A percentile compares a stretch with the other conserved stretches of the same genome.
phyloP scores from a whole-genome alignment of 352 stramenopile genomes.

The Phytophthora colocasiae region DNA sequence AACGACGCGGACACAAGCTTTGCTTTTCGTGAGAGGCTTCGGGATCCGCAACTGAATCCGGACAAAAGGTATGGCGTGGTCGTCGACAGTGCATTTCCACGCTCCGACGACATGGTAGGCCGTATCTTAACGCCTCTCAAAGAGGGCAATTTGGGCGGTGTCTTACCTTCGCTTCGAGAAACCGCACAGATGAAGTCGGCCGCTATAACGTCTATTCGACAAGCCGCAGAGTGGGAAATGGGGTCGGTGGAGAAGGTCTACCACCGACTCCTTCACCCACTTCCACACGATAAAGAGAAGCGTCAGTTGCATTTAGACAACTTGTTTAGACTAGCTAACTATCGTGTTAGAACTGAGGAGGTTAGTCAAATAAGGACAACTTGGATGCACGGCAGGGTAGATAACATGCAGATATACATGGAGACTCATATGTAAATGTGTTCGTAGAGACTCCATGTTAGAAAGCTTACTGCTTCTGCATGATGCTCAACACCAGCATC shows the following conservation, averaged over 20 bases:
- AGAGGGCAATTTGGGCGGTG: background rate
- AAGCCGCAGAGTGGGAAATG: background rate
- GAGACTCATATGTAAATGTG: background rate
- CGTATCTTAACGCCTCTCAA: conserved; percentile 5
- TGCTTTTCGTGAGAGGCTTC: background rate
- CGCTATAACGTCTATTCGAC: background rate
- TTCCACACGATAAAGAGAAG: too few species aligned
- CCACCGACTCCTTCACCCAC: too few species aligned
- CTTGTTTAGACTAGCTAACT: background rate
- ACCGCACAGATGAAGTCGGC: background rate
- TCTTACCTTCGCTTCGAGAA: background rate
- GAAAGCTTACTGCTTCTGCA: conserved; percentile 1
- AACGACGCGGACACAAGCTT: conserved; percentile 21
- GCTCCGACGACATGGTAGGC: background rate
- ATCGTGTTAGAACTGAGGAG: background rate
- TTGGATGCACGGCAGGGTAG: background rate
- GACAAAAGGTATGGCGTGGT: conserved; percentile 8
- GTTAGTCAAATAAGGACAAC: background rate
- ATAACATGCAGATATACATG: background rate
- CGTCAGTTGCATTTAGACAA: background rate
- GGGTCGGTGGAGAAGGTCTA: background rate
- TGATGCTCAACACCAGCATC: conserved; percentile 1
- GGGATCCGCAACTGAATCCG: background rate
- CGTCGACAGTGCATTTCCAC: conserved; percentile 9
- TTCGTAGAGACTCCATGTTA: background rate